Conservation (phyloP, 257 asterid species). For the Handroanthus guayacan region DNA sequence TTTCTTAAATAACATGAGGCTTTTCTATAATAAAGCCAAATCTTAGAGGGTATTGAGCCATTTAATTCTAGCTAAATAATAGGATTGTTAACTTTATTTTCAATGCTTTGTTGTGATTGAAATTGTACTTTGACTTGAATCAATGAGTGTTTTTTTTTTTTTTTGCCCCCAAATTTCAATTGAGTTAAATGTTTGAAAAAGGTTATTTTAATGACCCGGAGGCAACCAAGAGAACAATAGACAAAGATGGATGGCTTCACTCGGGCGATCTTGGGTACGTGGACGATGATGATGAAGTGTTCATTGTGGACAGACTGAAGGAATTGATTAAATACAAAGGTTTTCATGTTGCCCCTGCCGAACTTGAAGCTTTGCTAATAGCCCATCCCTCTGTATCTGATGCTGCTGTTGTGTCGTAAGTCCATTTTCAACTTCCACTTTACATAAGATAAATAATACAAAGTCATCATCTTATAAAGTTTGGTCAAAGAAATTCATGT, state of each 20-base stretch:
- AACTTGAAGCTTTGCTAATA: slow-evolving; percentile 60
- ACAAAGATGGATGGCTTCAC: slow-evolving; percentile 60
- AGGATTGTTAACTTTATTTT: background rate
- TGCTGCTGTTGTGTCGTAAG: slow-evolving; percentile 73
- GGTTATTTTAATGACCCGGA: slow-evolving; percentile 62
- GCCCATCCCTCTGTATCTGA: slow-evolving; percentile 62
- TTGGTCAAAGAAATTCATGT: no score
- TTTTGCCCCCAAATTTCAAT: background rate
- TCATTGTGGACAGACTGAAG: slow-evolving; percentile 65
- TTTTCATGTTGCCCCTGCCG: slow-evolving; percentile 68
- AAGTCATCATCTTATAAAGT: no score
- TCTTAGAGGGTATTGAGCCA: no score
- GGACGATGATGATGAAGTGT: slow-evolving; percentile 55
- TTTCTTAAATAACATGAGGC: no score
- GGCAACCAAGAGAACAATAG: slow-evolving; percentile 56
- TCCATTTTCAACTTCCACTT: background rate
- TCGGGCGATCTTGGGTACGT: slow-evolving; percentile 63
- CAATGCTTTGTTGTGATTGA: no score
- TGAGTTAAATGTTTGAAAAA: background rate
- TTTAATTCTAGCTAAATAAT: background rate
- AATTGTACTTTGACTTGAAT: background rate
- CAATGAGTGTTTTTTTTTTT: background rate
- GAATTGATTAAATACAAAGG: slow-evolving; percentile 71
- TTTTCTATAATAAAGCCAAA: no score
- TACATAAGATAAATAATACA: no score